These are phyloP conservation scores for Liquidambar formosana DNA, from an alignment of 164 flowering plant species.

Conservation along the genomic window DNA sequence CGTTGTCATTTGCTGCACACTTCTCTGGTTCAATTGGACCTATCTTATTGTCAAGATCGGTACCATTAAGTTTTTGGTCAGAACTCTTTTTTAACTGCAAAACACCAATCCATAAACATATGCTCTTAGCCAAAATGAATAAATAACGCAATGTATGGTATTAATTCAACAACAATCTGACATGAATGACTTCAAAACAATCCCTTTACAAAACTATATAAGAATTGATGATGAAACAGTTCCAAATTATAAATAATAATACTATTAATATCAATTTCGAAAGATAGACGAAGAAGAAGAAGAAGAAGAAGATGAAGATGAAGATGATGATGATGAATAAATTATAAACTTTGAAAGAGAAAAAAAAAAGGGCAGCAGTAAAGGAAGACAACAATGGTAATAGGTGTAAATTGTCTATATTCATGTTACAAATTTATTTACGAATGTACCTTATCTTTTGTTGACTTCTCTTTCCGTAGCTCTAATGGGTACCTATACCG, in stretches of 20 bases:
- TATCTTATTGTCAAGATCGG: slow-evolving; percentile 25
- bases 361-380: not conserved
- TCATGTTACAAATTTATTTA: not conserved
- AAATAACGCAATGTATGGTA: not conserved
- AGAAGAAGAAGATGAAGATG: too few species aligned
- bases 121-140: too few species aligned
- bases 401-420: not conserved
- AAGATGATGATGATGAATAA: not conserved
- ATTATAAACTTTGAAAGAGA: not conserved
- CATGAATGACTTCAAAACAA: not conserved
- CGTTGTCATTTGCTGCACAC: slow-evolving; percentile 23
- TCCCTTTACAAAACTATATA: not conserved
- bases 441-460: slow-evolving; percentile 71
- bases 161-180: slow-evolving; percentile 10
- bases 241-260: too few species aligned
- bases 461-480: slow-evolving; percentile 86
- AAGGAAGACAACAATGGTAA: not conserved
- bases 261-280: too few species aligned
- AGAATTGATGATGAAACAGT: not conserved
- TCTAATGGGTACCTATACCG: slow-evolving; percentile 86
- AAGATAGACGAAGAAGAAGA: too few species aligned
- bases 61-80: slow-evolving; percentile 33
- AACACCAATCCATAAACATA: slow-evolving; percentile 1
- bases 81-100: slow-evolving; percentile 58
- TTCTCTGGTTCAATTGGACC: slow-evolving; percentile 28